Evolutionary conservation across 179 eudicot genomes (phyloP).

Genomic region (Pouteria campechiana): DNA sequence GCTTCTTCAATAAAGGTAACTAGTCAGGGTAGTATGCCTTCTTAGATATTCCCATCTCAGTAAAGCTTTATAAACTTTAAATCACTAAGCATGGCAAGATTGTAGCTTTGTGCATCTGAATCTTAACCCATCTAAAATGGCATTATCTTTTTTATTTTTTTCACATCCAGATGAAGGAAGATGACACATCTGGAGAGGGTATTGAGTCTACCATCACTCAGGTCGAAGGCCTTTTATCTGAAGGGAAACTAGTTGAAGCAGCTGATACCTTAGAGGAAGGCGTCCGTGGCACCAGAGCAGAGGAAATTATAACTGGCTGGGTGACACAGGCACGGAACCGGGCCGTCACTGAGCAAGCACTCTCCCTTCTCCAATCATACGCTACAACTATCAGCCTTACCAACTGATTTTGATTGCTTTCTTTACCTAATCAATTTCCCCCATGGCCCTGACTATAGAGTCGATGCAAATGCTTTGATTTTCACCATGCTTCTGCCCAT

Average conservation of each 20-base stretch:
- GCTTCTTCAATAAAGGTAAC: slow-evolving; percentile 80
- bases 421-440: too few relatives aligned
- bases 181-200: slow-evolving; percentile 75
- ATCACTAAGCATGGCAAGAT: too few relatives aligned
- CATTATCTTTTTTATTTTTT: background rate
- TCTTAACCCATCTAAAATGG: too few relatives aligned
- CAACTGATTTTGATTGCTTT: too few relatives aligned
- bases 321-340: slow-evolving; percentile 54
- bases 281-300: slow-evolving; percentile 66
- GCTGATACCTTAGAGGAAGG: slow-evolving; percentile 84
- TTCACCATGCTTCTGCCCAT: too few relatives aligned
- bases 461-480: too few relatives aligned
- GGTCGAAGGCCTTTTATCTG: slow-evolving; percentile 64
- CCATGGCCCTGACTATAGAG: too few relatives aligned
- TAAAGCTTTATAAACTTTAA: too few relatives aligned
- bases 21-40: too few relatives aligned
- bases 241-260: slow-evolving; percentile 90
- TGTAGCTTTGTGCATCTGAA: too few relatives aligned
- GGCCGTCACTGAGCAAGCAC: slow-evolving; percentile 86
- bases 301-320: slow-evolving; percentile 60
- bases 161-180: slow-evolving; percentile 51
- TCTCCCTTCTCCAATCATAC: slow-evolving; percentile 60
- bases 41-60: background rate
- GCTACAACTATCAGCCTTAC: slow-evolving; percentile 60
- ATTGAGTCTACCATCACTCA: slow-evolving; percentile 70